These are phyloP conservation scores for Agaricales sp. DNA, from an alignment of 1,284 basidiomycete species.

Conservation along the genomic window DNA sequence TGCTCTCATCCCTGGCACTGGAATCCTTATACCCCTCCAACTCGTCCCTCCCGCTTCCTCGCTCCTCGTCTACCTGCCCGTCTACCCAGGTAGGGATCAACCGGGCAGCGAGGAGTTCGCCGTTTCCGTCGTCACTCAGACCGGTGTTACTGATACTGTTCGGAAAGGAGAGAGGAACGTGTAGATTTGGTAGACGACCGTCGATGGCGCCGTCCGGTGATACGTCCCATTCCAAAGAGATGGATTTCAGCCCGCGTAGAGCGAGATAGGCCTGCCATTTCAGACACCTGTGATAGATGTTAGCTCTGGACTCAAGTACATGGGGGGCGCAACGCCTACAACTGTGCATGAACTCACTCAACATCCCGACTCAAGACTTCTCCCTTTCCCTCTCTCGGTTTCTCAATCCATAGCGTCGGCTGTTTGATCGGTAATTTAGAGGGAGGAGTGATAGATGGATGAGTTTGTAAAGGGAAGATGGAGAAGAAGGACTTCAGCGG, in stretches of 20 bases:
- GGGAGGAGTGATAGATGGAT: slow-evolving; percentile 27
- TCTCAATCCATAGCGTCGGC: slow-evolving; percentile 59
- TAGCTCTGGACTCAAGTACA: neutral
- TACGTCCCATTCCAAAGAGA: slow-evolving; percentile 57
- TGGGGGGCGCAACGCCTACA: neutral
- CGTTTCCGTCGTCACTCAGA: slow-evolving; percentile 23
- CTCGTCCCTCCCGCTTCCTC: slow-evolving; percentile 14
- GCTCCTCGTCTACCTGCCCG: slow-evolving; percentile 24
- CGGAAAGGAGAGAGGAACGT: slow-evolving; percentile 26
- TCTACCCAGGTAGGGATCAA: slow-evolving; percentile 67
- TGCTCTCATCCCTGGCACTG: slow-evolving; percentile 54
- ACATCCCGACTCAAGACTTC: slow-evolving; percentile 58
- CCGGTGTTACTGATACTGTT: slow-evolving; percentile 16
- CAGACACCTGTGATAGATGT: slow-evolving; percentile 45
- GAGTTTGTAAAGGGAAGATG: slow-evolving; percentile 37
- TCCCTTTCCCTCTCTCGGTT: slow-evolving; percentile 26
- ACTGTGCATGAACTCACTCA: slow-evolving; percentile 23
- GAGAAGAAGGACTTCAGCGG: slow-evolving; percentile 39
- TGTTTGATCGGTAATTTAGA: slow-evolving; percentile 16
- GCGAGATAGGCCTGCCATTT: slow-evolving; percentile 81
- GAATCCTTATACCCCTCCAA: slow-evolving; percentile 60
- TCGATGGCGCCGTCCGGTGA: slow-evolving; percentile 56
- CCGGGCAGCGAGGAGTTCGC: slow-evolving; percentile 48
- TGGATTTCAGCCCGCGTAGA: slow-evolving; percentile 41
- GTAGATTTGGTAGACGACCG: slow-evolving; percentile 55